Evolutionary conservation across 2,329 filamentous ascomycete genomes (phyloP).

Genomic region (Colletotrichum lindemuthianum): DNA sequence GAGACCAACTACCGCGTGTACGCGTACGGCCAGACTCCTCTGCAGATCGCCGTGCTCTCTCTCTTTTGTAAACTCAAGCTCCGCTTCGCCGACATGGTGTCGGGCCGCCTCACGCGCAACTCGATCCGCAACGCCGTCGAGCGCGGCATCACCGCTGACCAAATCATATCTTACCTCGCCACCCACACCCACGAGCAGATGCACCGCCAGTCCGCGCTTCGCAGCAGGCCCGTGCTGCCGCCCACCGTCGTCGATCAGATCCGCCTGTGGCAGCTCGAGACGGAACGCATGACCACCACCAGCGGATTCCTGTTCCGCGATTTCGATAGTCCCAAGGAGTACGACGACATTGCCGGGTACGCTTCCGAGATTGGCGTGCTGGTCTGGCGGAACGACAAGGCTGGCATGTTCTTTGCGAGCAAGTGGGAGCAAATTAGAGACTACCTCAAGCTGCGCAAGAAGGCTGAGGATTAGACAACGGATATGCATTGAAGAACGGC

Average conservation of each 20-base stretch:
- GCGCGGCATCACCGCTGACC: slow-evolving; percentile 91
- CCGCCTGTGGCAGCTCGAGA: slow-evolving; percentile 95
- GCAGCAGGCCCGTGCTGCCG: slow-evolving; percentile 79
- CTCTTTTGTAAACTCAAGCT: slow-evolving; percentile 90
- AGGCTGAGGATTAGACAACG: slow-evolving; percentile 46
- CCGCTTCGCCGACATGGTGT: slow-evolving; percentile 94
- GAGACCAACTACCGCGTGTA: slow-evolving; percentile 99
- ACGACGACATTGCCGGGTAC: slow-evolving; percentile 76
- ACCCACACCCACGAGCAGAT: slow-evolving; percentile 96
- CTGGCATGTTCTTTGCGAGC: slow-evolving; percentile 89
- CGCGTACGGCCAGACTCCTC: slow-evolving; percentile 92
- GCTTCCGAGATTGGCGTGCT: slow-evolving; percentile 92
- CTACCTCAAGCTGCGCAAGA: slow-evolving; percentile 77
- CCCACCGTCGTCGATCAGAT: slow-evolving; percentile 98
- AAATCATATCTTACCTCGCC: slow-evolving; percentile 93
- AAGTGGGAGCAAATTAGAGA: slow-evolving; percentile 88
- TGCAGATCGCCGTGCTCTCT: slow-evolving; percentile 93
- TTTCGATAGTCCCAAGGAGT: slow-evolving; percentile 78
- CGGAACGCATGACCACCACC: slow-evolving; percentile 89
- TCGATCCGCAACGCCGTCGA: slow-evolving; percentile 89
- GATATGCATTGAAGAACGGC: not conserved
- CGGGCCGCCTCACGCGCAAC: slow-evolving; percentile 87
- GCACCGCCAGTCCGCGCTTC: slow-evolving; percentile 69
- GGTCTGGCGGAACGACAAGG: slow-evolving; percentile 83
- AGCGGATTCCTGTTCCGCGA: slow-evolving; percentile 90